phyloP scores from a whole-genome alignment of 345 rosid genomes.

The Capsella bursapastoris region DNA sequence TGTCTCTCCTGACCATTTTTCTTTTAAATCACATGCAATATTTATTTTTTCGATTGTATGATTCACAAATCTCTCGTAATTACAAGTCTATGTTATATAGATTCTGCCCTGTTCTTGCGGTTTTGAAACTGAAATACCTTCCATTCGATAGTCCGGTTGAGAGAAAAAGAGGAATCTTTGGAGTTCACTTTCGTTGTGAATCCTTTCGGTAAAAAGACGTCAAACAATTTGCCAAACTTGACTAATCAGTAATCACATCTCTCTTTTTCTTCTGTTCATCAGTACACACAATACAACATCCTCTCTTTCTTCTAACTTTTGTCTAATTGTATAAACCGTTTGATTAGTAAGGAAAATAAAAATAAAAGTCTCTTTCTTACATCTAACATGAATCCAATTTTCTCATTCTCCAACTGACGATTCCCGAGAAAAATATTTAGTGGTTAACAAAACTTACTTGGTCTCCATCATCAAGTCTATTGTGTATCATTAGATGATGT shows the following conservation, averaged over 20 bases:
- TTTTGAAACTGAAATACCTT: neutral
- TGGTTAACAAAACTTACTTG: slow-evolving; percentile 36
- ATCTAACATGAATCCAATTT: slow-evolving; percentile 24
- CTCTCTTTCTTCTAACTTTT: slow-evolving; percentile 24
- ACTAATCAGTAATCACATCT: slow-evolving; percentile 13
- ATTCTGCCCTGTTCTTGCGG: neutral
- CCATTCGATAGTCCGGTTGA: neutral
- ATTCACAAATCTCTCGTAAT: neutral
- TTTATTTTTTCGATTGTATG: slow-evolving; percentile 19
- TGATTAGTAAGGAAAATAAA: neutral
- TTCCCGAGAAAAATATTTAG: slow-evolving; percentile 10
- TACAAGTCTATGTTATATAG: neutral
- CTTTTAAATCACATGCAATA: slow-evolving; percentile 23
- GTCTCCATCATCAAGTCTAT: slow-evolving; percentile 29
- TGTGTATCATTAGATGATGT: slow-evolving; percentile 45
- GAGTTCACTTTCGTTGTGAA: neutral
- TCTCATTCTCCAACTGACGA: slow-evolving; percentile 3
- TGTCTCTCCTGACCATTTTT: slow-evolving; percentile 37
- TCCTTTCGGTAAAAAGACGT: neutral
- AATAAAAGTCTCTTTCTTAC: neutral
- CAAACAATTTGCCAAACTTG: neutral
- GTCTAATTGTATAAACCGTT: slow-evolving; percentile 30
- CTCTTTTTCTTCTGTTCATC: neutral
- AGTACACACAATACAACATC: slow-evolving; percentile 22
- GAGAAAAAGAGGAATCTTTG: neutral